Evolutionary conservation across 257 asterid species (phyloP).

Genomic region (Fraxinus americana): DNA sequence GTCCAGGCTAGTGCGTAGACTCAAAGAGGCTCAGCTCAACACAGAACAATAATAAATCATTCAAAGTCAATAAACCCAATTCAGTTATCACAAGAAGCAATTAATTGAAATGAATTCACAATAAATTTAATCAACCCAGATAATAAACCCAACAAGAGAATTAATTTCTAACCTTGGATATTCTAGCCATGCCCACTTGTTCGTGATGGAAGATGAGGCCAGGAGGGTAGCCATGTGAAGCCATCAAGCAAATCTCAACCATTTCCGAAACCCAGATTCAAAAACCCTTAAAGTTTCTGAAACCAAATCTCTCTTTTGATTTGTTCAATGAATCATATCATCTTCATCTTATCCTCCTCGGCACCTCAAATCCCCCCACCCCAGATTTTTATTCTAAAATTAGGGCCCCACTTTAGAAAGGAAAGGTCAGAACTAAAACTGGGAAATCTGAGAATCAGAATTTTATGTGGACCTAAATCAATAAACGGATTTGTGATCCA

Average conservation of each 20-base stretch:
- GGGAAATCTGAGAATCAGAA: neutral
- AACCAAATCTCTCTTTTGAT: neutral
- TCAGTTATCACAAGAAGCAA: neutral
- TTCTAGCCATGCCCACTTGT: constrained; percentile 14
- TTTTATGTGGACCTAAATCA: neutral
- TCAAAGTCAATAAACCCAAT: neutral
- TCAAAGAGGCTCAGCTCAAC: neutral
- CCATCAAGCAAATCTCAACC: constrained; percentile 47
- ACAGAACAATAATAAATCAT: neutral
- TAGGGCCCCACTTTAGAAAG: neutral
- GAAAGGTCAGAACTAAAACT: neutral
- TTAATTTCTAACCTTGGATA: constrained; percentile 31
- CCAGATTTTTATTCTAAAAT: constrained; percentile 15
- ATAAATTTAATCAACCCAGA: neutral
- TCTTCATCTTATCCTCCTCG: constrained; percentile 27
- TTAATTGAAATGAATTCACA: neutral
- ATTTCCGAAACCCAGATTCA: constrained; percentile 19
- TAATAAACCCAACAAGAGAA: neutral
- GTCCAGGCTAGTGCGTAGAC: neutral
- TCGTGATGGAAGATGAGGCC: constrained; percentile 33
- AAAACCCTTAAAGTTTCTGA: constrained; percentile 8
- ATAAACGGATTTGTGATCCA: neutral
- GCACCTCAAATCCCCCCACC: constrained; percentile 25
- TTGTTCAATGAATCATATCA: neutral
- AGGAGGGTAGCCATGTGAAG: constrained; percentile 42